A percentile compares a stretch with the other conserved stretches of the same genome.
These are phyloP conservation scores for Dictyophora rubrovolvata DNA, from an alignment of 768 basidiomycete genomes.

Conservation along the genomic window DNA sequence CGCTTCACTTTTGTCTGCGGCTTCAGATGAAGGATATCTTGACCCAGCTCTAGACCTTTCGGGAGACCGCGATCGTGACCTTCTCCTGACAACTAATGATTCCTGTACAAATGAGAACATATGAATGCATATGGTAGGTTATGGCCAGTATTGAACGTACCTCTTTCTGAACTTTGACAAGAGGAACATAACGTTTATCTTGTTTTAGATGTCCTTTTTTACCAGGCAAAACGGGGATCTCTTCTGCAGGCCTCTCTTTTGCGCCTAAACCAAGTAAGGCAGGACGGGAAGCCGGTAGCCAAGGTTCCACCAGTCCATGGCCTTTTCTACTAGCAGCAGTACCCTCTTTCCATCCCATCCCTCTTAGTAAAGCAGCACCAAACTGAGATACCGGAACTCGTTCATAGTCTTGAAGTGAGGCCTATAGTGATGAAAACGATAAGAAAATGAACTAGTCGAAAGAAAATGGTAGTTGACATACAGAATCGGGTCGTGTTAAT, in stretches of 20 bases:
- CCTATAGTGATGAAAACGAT: constrained; percentile 14
- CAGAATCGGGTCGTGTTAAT: constrained; percentile 57
- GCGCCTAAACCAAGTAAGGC: constrained; percentile 90
- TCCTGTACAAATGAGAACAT: constrained; percentile 10
- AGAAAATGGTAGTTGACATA: not conserved
- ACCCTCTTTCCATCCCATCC: constrained; percentile 95
- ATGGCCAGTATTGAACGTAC: constrained; percentile 11
- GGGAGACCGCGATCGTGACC: constrained; percentile 26
- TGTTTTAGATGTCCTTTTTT: constrained; percentile 33
- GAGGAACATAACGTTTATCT: constrained; percentile 75
- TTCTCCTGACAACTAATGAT: constrained; percentile 28
- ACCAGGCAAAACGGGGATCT: constrained; percentile 12
- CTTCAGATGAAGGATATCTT: constrained; percentile 31
- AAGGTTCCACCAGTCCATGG: constrained; percentile 61
- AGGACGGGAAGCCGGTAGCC: constrained; percentile 73
- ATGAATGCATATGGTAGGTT: not conserved
- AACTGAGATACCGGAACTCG: constrained; percentile 89
- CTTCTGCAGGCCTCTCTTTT: constrained; percentile 61
- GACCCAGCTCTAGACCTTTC: constrained; percentile 40
- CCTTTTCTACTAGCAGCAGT: constrained; percentile 56
- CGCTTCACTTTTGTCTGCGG: constrained; percentile 15
- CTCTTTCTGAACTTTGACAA: constrained; percentile 60
- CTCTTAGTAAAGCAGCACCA: constrained; percentile 83
- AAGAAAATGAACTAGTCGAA: not conserved
- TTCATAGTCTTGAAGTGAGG: constrained; percentile 77